Conservation (phyloP, 2,329 filamentous ascomycete genomes). For the Penicillium thymicola region DNA sequence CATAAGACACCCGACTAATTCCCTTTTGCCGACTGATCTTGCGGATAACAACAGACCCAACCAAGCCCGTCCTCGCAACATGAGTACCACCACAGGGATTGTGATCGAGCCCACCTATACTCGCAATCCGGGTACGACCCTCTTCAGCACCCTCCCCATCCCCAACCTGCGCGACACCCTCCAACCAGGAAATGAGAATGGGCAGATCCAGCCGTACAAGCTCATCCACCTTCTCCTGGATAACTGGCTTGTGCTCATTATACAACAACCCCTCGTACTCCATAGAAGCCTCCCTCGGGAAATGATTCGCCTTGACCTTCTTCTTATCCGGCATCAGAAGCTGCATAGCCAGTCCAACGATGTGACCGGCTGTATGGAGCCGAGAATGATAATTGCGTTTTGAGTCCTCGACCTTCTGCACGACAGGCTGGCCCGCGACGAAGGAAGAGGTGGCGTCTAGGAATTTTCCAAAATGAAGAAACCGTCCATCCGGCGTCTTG, state of each 20-base stretch:
- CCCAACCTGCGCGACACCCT: conserved; percentile 19
- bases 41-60: conserved; percentile 25
- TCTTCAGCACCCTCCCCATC: conserved; percentile 12
- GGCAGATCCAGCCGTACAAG: conserved; percentile 21
- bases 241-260: conserved; percentile 27
- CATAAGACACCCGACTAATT: conserved; percentile 29
- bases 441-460: conserved; percentile 4
- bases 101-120: conserved; percentile 29
- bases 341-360: conserved; percentile 29
- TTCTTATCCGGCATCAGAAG: conserved; percentile 24
- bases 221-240: conserved; percentile 30
- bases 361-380: conserved; percentile 32
- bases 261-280: conserved; percentile 31
- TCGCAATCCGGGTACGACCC: conserved; percentile 23
- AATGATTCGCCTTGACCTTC: conserved; percentile 32
- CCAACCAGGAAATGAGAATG: conserved; percentile 26
- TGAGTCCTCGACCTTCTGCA: conserved; percentile 23
- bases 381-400: conserved; percentile 30
- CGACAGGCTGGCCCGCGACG: conserved; percentile 15
- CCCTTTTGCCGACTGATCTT: conserved; percentile 32
- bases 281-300: conserved; percentile 26
- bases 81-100: conserved; percentile 34
- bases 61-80: conserved; percentile 22
- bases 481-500: conserved; percentile 22
- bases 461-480: conserved; percentile 27